Evolutionary conservation across 305 asterid species (phyloP).

Genomic region (Coffea humblotiana): DNA sequence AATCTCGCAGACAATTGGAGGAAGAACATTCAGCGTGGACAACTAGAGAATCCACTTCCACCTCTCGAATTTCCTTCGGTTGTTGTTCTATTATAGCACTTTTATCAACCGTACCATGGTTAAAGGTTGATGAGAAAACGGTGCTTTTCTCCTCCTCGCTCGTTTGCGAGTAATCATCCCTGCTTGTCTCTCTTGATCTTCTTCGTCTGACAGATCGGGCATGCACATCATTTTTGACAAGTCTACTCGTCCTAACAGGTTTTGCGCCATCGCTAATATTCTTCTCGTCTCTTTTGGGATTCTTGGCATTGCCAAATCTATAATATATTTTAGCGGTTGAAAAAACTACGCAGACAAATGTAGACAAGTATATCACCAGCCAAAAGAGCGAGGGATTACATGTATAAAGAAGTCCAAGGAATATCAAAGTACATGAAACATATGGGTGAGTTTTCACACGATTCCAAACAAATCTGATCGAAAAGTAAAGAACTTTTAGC

Average conservation of each 20-base stretch:
- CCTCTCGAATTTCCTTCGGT: conserved; percentile 58
- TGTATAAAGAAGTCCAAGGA: conserved; percentile 41
- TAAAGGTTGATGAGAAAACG: conserved; percentile 25
- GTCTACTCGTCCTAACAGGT: conserved; percentile 4
- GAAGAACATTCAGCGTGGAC: conserved; percentile 22
- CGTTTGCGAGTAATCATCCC: conserved; percentile 22
- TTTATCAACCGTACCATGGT: conserved; percentile 42
- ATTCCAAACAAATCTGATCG: conserved; percentile 28
- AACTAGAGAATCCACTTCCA: conserved; percentile 33
- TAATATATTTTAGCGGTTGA: conserved; percentile 26
- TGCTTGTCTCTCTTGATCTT: conserved; percentile 36
- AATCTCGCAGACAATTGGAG: conserved; percentile 4
- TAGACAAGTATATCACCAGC: conserved; percentile 48
- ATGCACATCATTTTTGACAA: conserved; percentile 27
- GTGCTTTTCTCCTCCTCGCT: conserved; percentile 44
- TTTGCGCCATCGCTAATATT: conserved; percentile 2
- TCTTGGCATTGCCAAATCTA: conserved; percentile 20
- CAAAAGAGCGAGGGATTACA: conserved; percentile 54
- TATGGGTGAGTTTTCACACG: conserved; percentile 40
- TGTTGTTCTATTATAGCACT: conserved; percentile 39
- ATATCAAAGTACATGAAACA: conserved; percentile 33
- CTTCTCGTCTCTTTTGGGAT: conserved; percentile 17
- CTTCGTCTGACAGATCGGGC: conserved; percentile 74
- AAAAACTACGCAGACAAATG: conserved; percentile 32
- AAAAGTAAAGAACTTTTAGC: conserved; percentile 33